These are phyloP conservation scores for Leucogyrophana mollusca DNA, from an alignment of 768 basidiomycete genomes.

Conservation along the genomic window DNA sequence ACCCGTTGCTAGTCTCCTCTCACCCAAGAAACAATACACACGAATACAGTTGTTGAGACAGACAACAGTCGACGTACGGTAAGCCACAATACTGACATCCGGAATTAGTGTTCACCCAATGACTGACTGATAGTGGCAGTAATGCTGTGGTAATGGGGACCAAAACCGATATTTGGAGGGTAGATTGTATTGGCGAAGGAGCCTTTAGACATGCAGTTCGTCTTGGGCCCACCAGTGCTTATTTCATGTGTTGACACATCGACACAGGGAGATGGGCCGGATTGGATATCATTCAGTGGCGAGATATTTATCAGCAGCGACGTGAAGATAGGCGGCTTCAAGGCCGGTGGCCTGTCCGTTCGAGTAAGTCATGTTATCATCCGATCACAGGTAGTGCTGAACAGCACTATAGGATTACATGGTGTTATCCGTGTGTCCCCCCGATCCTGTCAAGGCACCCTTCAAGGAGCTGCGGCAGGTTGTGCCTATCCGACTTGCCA, in stretches of 20 bases:
- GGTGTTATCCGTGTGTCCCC: constrained; percentile 58
- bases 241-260: constrained; percentile 6
- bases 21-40: constrained; percentile 37
- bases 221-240: background rate
- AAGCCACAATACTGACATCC: constrained; percentile 7
- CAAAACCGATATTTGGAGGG: constrained; percentile 73
- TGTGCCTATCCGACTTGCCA: constrained; percentile 64
- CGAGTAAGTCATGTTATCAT: constrained; percentile 40
- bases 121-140: constrained; percentile 26
- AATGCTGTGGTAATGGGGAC: constrained; percentile 46
- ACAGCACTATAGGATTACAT: constrained; percentile 57
- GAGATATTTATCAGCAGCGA: constrained; percentile 51
- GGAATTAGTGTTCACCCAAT: background rate
- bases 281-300: constrained; percentile 61
- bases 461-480: constrained; percentile 61
- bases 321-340: constrained; percentile 61
- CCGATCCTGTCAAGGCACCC: constrained; percentile 50
- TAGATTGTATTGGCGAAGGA: constrained; percentile 65
- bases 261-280: constrained; percentile 58
- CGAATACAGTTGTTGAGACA: constrained; percentile 66
- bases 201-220: constrained; percentile 55
- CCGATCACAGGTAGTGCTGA: constrained; percentile 3
- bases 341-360: constrained; percentile 60
- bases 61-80: constrained; percentile 63
- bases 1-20: constrained; percentile 38